phyloP scores from a whole-genome alignment of 1,284 basidiomycete genomes.

The Cutaneotrichosporon sp. region DNA sequence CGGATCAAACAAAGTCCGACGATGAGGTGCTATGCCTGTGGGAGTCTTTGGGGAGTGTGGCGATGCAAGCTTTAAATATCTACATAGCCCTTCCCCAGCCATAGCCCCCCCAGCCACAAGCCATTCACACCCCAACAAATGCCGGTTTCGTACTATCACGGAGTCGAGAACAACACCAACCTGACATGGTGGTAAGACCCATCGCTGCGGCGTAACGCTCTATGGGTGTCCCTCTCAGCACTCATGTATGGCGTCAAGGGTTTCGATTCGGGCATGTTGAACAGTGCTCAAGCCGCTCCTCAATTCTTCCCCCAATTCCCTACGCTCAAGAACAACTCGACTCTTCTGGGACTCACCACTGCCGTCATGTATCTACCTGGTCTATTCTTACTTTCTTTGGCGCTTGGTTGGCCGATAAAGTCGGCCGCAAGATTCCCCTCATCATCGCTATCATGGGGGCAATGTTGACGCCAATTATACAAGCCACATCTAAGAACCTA shows the following conservation, averaged over 20 bases:
- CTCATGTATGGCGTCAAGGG: constrained; percentile 19
- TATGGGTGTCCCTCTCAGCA: constrained; percentile 12
- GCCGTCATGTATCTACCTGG: constrained; percentile 17
- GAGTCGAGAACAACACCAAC: constrained; percentile 17
- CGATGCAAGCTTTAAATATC: background rate
- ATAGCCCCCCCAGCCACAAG: background rate
- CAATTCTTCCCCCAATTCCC: constrained; percentile 9
- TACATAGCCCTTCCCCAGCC: no score
- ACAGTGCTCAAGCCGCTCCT: constrained; percentile 10
- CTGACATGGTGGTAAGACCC: constrained; percentile 19
- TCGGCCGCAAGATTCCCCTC: constrained; percentile 20
- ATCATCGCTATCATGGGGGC: constrained; percentile 16
- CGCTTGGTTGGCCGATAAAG: constrained; percentile 13
- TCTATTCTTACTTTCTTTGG: constrained; percentile 8
- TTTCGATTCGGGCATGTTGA: constrained; percentile 15
- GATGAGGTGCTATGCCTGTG: no score
- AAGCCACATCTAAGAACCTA: constrained; percentile 10
- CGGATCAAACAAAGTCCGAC: no score
- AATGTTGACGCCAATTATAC: constrained; percentile 16
- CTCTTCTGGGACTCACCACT: constrained; percentile 13
- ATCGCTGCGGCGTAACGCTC: constrained; percentile 12
- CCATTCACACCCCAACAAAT: background rate
- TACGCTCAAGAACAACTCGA: constrained; percentile 9
- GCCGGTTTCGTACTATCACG: constrained; percentile 7
- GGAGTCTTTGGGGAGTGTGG: background rate